These are phyloP conservation scores for Trichaptum fuscoviolaceum DNA, from an alignment of 768 basidiomycete genomes.

Conservation along the genomic window DNA sequence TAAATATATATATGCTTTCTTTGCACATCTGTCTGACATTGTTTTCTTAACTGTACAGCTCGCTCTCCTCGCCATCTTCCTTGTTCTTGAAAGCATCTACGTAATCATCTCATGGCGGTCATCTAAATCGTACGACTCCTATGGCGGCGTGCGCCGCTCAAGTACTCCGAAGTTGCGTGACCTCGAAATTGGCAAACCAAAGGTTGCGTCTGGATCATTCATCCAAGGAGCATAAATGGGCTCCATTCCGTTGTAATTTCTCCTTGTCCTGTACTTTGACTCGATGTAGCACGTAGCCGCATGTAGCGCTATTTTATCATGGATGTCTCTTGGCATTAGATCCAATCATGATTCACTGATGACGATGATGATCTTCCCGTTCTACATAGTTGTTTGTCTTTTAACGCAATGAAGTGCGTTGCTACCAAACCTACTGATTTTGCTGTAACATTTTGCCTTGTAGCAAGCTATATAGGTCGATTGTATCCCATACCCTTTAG, in stretches of 20 bases:
- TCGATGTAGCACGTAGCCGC: background rate
- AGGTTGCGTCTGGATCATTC: background rate
- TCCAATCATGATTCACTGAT: background rate
- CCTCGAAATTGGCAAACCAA: background rate
- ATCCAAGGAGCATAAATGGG: background rate
- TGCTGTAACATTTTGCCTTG: background rate
- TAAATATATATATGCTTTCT: background rate
- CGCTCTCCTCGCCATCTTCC: slow-evolving; percentile 2
- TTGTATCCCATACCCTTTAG: too few species aligned
- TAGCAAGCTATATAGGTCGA: background rate
- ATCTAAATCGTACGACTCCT: background rate
- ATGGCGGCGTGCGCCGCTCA: background rate
- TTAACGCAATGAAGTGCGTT: background rate
- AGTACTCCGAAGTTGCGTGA: background rate
- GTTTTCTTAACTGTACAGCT: background rate
- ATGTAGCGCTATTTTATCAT: background rate
- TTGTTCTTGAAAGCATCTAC: background rate
- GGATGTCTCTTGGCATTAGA: background rate
- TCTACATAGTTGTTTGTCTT: background rate
- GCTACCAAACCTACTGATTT: background rate
- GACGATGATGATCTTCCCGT: background rate
- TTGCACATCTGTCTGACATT: background rate
- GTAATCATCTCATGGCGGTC: background rate
- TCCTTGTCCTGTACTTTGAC: background rate
- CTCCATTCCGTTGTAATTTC: background rate